phyloP scores from a whole-genome alignment of 495 filamentous ascomycete genomes.

The Podospora pseudoanserina region DNA sequence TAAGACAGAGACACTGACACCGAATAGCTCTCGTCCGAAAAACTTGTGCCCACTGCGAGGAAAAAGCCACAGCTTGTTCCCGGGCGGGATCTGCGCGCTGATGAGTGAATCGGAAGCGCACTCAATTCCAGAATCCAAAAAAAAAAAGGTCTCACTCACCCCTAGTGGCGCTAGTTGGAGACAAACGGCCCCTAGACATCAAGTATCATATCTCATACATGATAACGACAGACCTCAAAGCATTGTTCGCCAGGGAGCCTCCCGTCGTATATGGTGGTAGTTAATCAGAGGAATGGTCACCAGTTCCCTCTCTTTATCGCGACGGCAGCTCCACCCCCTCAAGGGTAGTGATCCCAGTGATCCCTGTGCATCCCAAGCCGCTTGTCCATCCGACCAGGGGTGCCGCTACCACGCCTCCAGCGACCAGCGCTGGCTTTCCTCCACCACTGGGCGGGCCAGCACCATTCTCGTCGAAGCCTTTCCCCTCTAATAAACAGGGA shows the following conservation, averaged over 20 bases:
- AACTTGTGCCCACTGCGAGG: background rate
- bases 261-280: background rate
- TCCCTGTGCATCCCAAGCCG: slow-evolving; percentile 11
- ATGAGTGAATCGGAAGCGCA: background rate
- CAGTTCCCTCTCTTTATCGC: slow-evolving; percentile 9
- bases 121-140: background rate
- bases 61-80: background rate
- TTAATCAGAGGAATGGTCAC: background rate
- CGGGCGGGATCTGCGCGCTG: background rate
- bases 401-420: slow-evolving; percentile 7
- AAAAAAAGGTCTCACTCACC: too few relatives aligned
- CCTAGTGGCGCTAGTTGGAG: background rate
- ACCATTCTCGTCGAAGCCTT: slow-evolving; percentile 13
- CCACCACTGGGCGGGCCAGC: slow-evolving; percentile 9
- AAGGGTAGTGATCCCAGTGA: slow-evolving; percentile 7
- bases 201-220: background rate
- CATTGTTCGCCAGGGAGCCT: background rate
- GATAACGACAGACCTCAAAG: background rate
- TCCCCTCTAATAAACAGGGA: slow-evolving; percentile 10
- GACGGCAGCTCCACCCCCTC: background rate
- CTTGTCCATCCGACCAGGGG: slow-evolving; percentile 3
- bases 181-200: background rate
- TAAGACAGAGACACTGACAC: background rate
- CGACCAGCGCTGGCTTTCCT: background rate
- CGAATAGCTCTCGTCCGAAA: background rate